These are phyloP conservation scores for Geoglossum cookeanum DNA, from an alignment of 2,329 filamentous ascomycete genomes.

Conservation along the genomic window DNA sequence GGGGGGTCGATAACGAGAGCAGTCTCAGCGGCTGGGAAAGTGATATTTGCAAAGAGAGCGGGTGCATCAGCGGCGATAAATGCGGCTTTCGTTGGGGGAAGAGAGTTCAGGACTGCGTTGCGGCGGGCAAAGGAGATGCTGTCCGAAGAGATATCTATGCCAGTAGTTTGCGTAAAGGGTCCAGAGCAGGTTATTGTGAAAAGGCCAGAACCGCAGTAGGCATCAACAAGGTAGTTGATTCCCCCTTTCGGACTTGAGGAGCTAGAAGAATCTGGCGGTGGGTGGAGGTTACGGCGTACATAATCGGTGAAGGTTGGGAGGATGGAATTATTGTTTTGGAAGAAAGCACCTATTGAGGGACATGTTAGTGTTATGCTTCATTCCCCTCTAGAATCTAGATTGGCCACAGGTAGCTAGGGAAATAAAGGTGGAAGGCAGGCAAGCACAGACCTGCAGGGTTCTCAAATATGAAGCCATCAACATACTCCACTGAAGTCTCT, in stretches of 20 bases:
- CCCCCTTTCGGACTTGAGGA: constrained; percentile 14
- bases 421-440: neutral
- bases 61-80: constrained; percentile 84
- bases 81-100: constrained; percentile 46
- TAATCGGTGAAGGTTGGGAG: constrained; percentile 71
- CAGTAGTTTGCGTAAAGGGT: constrained; percentile 60
- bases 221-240: constrained; percentile 83
- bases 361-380: neutral
- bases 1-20: constrained; percentile 95
- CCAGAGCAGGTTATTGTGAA: constrained; percentile 87
- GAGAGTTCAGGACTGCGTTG: constrained; percentile 61
- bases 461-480: constrained; percentile 66
- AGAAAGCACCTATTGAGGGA: constrained; percentile 43
- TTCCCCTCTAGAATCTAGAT: neutral
- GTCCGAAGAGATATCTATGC: constrained; percentile 71
- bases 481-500: constrained; percentile 66
- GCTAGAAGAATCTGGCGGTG: constrained; percentile 18
- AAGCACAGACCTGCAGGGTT: constrained; percentile 54
- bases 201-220: constrained; percentile 90
- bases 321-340: constrained; percentile 99
- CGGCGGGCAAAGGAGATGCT: constrained; percentile 60
- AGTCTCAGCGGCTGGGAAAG: constrained; percentile 60
- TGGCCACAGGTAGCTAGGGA: neutral
- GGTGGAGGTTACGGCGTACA: constrained; percentile 61
- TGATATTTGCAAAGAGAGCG: constrained; percentile 58